These are phyloP conservation scores for Alternaria sp. DNA, from an alignment of 2,329 filamentous ascomycete species.

Conservation along the genomic window DNA sequence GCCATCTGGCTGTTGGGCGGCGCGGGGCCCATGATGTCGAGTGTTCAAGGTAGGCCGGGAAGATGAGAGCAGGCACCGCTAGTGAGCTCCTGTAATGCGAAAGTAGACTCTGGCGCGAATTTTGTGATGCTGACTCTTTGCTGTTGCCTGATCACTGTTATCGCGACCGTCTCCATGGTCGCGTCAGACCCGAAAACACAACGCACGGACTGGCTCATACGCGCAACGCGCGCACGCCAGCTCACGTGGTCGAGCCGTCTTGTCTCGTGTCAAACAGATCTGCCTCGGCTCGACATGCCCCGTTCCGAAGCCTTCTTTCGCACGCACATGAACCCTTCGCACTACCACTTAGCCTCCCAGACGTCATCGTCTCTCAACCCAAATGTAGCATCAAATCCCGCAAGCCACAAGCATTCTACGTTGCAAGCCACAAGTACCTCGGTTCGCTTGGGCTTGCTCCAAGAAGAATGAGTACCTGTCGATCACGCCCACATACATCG, in stretches of 20 bases:
- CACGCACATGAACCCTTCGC: neutral
- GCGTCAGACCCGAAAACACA: conserved; percentile 13
- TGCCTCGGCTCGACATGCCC: conserved; percentile 1
- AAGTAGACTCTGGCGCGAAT: neutral
- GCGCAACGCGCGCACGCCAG: conserved; percentile 14
- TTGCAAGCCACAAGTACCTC: conserved; percentile 9
- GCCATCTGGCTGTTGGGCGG: conserved; percentile 77
- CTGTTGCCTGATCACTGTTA: conserved; percentile 1
- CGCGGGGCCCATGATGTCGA: conserved; percentile 31
- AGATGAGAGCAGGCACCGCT: neutral
- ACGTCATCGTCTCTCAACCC: neutral
- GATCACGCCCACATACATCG: conserved; percentile 6
- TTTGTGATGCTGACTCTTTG: conserved; percentile 3
- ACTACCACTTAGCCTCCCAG: neutral
- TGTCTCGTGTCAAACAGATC: neutral
- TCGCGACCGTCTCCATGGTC: conserved; percentile 7
- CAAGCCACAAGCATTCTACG: conserved; percentile 2
- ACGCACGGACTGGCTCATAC: conserved; percentile 9
- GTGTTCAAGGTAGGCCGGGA: neutral
- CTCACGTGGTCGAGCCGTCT: conserved; percentile 11
- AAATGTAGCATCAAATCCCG: neutral
- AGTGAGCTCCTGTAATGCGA: neutral
- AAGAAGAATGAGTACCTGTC: conserved; percentile 8
- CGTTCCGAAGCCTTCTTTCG: neutral
- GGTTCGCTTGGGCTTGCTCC: neutral